phyloP scores from a whole-genome alignment of 257 asterid genomes.

The Nyctanthes arbortristis region DNA sequence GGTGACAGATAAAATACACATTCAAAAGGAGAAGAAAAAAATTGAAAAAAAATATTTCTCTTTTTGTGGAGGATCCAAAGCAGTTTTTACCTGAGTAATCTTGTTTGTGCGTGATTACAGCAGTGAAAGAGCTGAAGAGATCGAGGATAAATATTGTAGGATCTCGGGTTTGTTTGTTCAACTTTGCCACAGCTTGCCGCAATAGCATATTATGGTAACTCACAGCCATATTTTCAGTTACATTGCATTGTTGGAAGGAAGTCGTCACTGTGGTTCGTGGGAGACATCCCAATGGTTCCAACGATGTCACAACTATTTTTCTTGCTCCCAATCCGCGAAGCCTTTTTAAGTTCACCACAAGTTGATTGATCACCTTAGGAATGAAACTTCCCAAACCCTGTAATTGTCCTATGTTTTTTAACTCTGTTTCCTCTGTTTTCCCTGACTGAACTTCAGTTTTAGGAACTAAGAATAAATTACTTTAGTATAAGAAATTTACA shows the following conservation, averaged over 20 bases:
- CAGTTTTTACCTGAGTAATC: slow-evolving; percentile 36
- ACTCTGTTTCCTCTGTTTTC: no score
- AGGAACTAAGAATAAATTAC: no score
- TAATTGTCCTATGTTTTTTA: no score
- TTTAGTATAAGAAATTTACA: no score
- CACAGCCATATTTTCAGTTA: slow-evolving; percentile 50
- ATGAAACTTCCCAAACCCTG: slow-evolving; percentile 61
- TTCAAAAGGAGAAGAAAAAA: neutral
- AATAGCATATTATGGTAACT: slow-evolving; percentile 54
- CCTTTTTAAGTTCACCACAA: slow-evolving; percentile 42
- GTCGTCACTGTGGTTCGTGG: slow-evolving; percentile 52
- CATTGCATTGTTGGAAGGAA: slow-evolving; percentile 64
- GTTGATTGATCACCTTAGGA: slow-evolving; percentile 53
- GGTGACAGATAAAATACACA: neutral
- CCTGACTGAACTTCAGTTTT: no score
- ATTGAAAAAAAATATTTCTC: no score
- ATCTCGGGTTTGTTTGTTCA: slow-evolving; percentile 50
- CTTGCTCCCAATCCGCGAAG: slow-evolving; percentile 50
- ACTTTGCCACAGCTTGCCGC: slow-evolving; percentile 44
- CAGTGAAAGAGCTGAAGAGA: slow-evolving; percentile 58
- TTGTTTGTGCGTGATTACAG: slow-evolving; percentile 39
- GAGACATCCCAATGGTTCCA: slow-evolving; percentile 84
- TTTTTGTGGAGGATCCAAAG: neutral
- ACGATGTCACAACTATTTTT: slow-evolving; percentile 53
- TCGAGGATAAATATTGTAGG: slow-evolving; percentile 50